A percentile compares a stretch with the other conserved stretches of the same genome.
phyloP scores from a whole-genome alignment of 164 flowering plant species.

The Berberis vulgaris region DNA sequence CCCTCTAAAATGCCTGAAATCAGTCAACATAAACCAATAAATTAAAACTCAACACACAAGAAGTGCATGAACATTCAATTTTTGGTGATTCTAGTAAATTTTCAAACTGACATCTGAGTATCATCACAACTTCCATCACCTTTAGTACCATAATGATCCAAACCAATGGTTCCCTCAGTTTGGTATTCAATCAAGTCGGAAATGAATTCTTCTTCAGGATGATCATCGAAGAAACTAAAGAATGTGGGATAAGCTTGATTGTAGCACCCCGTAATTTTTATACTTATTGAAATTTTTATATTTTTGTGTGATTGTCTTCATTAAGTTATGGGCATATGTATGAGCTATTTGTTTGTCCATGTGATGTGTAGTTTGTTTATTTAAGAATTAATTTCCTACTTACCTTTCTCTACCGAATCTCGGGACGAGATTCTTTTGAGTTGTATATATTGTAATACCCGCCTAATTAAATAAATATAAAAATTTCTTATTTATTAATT shows the following conservation, averaged over 20 bases:
- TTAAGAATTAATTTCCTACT: no score
- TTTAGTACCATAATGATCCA: constrained; percentile 46
- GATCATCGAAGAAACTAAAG: constrained; percentile 13
- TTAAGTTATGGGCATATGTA: no score
- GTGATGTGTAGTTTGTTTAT: no score
- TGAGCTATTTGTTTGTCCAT: no score
- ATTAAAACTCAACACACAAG: not conserved
- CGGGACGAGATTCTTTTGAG: no score
- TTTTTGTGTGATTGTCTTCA: no score
- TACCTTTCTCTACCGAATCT: no score
- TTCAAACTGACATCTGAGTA: constrained; percentile 24
- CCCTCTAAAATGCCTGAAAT: constrained; percentile 50
- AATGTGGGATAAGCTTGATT: constrained; percentile 22
- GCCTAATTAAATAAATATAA: no score
- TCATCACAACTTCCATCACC: constrained; percentile 55
- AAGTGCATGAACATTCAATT: not conserved
- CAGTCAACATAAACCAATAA: not conserved
- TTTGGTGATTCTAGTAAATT: not conserved
- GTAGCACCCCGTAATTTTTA: not conserved
- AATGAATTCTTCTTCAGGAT: not conserved
- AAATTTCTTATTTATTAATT: no score
- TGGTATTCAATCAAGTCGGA: constrained; percentile 7
- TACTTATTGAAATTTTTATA: no score
- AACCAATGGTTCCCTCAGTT: constrained; percentile 27
- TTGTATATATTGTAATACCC: no score